Evolutionary conservation across 495 filamentous ascomycete species (phyloP).

Genomic region (Tuber borchii): DNA sequence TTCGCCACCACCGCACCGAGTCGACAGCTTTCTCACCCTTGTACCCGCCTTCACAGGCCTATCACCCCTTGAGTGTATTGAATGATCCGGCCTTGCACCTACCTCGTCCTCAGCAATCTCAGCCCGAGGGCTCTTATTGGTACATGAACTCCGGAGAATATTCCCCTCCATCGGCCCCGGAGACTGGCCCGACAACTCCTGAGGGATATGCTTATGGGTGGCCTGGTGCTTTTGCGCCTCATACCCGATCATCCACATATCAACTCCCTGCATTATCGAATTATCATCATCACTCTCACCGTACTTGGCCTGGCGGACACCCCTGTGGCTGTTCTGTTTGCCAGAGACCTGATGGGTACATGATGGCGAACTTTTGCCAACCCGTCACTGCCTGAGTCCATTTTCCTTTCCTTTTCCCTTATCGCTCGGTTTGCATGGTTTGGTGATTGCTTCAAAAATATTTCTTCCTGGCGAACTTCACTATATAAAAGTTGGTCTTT

Average conservation of each 20-base stretch:
- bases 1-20: slow-evolving; percentile 42
- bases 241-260: slow-evolving; percentile 47
- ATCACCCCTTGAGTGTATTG: background rate
- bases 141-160: slow-evolving; percentile 44
- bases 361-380: slow-evolving; percentile 57
- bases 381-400: slow-evolving; percentile 55
- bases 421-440: slow-evolving; percentile 17
- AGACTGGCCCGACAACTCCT: slow-evolving; percentile 60
- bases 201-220: slow-evolving; percentile 48
- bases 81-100: background rate
- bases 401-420: slow-evolving; percentile 5
- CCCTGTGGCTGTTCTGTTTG: slow-evolving; percentile 65
- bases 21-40: slow-evolving; percentile 14
- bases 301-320: slow-evolving; percentile 55
- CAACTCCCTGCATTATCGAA: slow-evolving; percentile 42
- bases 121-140: background rate
- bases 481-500: slow-evolving; percentile 41
- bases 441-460: slow-evolving; percentile 28
- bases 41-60: background rate
- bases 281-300: slow-evolving; percentile 53
- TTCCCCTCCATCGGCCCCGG: slow-evolving; percentile 63
- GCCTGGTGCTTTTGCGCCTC: slow-evolving; percentile 43
- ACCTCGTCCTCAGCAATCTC: background rate
- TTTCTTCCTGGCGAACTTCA: slow-evolving; percentile 21
- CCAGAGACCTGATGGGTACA: slow-evolving; percentile 59